These are phyloP conservation scores for Erysiphe pulchra DNA, from an alignment of 2,329 filamentous ascomycete species.

Conservation along the genomic window DNA sequence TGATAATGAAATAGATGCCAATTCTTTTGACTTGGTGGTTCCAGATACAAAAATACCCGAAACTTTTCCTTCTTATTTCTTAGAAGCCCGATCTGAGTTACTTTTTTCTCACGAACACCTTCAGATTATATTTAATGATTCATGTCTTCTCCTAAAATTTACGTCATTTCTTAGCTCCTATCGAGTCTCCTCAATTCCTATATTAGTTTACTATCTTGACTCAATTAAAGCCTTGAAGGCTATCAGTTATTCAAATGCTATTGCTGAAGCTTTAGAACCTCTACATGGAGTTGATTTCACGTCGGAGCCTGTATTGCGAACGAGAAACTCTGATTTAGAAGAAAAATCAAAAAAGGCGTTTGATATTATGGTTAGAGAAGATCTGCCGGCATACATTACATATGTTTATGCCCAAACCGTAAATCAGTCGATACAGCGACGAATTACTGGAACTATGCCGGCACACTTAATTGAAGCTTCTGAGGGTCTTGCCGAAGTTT, in stretches of 20 bases:
- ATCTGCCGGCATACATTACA: constrained; percentile 46
- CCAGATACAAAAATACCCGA: constrained; percentile 14
- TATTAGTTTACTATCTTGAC: constrained; percentile 48
- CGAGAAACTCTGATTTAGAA: constrained; percentile 30
- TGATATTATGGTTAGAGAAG: constrained; percentile 34
- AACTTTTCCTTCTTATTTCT: constrained; percentile 18
- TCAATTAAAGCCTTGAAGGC: constrained; percentile 44
- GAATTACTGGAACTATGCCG: constrained; percentile 41
- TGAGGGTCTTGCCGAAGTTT: constrained; percentile 51
- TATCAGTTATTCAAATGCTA: constrained; percentile 43
- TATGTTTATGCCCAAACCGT: constrained; percentile 43
- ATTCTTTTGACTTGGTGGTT: constrained; percentile 26
- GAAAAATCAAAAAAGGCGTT: constrained; percentile 40
- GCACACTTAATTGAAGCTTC: constrained; percentile 39
- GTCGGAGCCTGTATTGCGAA: constrained; percentile 21
- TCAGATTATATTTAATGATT: constrained; percentile 35
- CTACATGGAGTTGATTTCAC: constrained; percentile 31
- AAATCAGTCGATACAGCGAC: constrained; percentile 39
- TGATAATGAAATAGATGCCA: constrained; percentile 23
- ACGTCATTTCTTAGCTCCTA: constrained; percentile 35
- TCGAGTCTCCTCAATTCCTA: constrained; percentile 33
- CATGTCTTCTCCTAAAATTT: constrained; percentile 35
- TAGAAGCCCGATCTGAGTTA: constrained; percentile 38
- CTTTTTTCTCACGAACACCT: constrained; percentile 43
- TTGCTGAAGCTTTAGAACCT: constrained; percentile 31